These are phyloP conservation scores for Senna siamea DNA, from an alignment of 306 rosid species.

Conservation along the genomic window DNA sequence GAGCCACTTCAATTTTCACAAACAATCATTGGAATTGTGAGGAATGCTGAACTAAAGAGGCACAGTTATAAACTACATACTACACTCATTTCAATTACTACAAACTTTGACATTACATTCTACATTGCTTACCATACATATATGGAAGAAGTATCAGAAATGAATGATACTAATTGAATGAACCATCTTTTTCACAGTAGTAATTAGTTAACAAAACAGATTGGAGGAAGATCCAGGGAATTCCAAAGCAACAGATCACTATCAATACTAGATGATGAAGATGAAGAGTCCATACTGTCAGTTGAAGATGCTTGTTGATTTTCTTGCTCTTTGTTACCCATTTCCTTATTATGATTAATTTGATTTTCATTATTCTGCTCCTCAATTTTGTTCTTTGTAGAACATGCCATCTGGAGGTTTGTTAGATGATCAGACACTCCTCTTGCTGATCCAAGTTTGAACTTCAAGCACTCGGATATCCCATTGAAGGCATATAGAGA, in stretches of 20 bases:
- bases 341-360: constrained; percentile 29
- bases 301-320: constrained; percentile 32
- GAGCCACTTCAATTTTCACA: background rate
- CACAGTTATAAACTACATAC: background rate
- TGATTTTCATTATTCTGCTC: background rate
- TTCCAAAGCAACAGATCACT: constrained; percentile 69
- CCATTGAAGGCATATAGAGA: constrained; percentile 85
- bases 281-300: constrained; percentile 38
- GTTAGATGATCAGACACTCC: constrained; percentile 51
- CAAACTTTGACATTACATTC: background rate
- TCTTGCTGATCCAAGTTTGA: constrained; percentile 57
- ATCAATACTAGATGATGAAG: constrained; percentile 44
- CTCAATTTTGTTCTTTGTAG: constrained; percentile 45
- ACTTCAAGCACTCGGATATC: constrained; percentile 72
- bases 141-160: constrained; percentile 2
- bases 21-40: background rate
- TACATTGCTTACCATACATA: constrained; percentile 4
- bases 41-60: background rate
- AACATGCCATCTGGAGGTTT: constrained; percentile 58
- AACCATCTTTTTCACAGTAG: background rate
- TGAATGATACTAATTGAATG: constrained; percentile 1
- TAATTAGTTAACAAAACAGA: constrained; percentile 57
- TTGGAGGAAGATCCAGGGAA: constrained; percentile 74
- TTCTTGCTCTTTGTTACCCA: constrained; percentile 41
- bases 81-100: background rate